These are phyloP conservation scores for Fusarium xylarioides DNA, from an alignment of 2,329 filamentous ascomycete species.

Conservation along the genomic window DNA sequence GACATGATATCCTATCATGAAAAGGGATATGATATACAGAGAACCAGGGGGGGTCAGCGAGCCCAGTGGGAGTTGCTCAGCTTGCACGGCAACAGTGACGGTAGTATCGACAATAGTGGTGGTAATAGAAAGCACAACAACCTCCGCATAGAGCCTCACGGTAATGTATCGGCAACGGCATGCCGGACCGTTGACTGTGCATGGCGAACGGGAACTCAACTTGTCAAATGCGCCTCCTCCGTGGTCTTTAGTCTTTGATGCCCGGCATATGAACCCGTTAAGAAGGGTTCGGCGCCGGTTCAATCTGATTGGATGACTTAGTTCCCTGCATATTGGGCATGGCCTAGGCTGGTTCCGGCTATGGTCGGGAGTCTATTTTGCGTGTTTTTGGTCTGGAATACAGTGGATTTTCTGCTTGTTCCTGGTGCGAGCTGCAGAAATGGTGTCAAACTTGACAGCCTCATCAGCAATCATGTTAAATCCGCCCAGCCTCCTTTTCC, in stretches of 20 bases:
- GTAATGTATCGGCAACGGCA: constrained; percentile 33
- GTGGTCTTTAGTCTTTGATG: constrained; percentile 23
- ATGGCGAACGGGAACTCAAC: constrained; percentile 38
- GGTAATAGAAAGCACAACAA: constrained; percentile 18
- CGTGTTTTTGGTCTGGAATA: constrained; percentile 19
- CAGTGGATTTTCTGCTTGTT: constrained; percentile 3
- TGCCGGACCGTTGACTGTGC: constrained; percentile 41
- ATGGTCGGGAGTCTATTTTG: constrained; percentile 22
- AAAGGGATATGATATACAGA: constrained; percentile 8
- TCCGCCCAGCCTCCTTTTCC: background rate
- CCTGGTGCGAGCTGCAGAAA: constrained; percentile 20
- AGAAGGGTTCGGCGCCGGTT: constrained; percentile 18
- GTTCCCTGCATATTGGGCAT: constrained; percentile 37
- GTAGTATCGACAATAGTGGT: constrained; percentile 8
- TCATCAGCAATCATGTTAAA: background rate
- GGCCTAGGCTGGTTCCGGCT: constrained; percentile 32
- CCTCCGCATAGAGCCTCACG: constrained; percentile 28
- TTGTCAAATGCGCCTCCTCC: constrained; percentile 36
- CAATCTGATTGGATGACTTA: constrained; percentile 36
- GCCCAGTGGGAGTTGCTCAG: constrained; percentile 10
- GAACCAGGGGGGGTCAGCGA: background rate
- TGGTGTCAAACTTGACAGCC: constrained; percentile 24
- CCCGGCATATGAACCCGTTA: constrained; percentile 27
- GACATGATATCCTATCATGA: constrained; percentile 36
- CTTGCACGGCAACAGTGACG: constrained; percentile 4